Percentiles rank a stretch among this genome's conserved stretches.
phyloP scores from a whole-genome alignment of 2,329 filamentous ascomycete species.

The Emmonsia crescens region DNA sequence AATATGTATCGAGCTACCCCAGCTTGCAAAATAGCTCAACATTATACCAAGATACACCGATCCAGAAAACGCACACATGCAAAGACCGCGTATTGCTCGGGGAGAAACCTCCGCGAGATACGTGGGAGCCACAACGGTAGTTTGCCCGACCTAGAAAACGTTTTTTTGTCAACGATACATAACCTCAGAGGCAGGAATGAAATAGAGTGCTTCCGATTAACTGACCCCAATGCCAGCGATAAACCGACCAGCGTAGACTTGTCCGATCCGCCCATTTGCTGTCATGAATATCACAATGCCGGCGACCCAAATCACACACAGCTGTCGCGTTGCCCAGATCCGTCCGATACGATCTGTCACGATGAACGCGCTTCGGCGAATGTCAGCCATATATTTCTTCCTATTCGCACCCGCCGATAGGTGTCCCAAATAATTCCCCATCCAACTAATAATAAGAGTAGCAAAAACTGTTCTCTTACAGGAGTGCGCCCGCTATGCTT shows the following conservation, averaged over 20 bases:
- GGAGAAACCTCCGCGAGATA: slow-evolving; percentile 66
- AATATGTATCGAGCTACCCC: slow-evolving; percentile 46
- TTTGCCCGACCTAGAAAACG: slow-evolving; percentile 26
- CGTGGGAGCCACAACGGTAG: slow-evolving; percentile 45
- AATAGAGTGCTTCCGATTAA: neutral
- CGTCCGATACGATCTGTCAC: slow-evolving; percentile 39
- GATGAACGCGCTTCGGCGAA: slow-evolving; percentile 34
- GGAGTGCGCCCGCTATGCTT: slow-evolving; percentile 58
- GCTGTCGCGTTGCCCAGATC: slow-evolving; percentile 31
- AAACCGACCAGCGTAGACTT: slow-evolving; percentile 35
- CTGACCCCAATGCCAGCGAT: slow-evolving; percentile 31
- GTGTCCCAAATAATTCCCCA: neutral
- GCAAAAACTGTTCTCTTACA: slow-evolving; percentile 29
- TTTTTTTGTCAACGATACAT: neutral
- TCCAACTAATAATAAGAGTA: neutral
- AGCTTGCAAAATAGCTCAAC: slow-evolving; percentile 66
- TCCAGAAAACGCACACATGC: slow-evolving; percentile 59
- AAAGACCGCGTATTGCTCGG: slow-evolving; percentile 58
- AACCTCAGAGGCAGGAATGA: neutral
- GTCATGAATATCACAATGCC: slow-evolving; percentile 36
- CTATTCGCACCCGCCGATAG: neutral
- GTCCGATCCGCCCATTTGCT: slow-evolving; percentile 26
- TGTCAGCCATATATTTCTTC: neutral
- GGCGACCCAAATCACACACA: slow-evolving; percentile 33
- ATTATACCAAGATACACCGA: slow-evolving; percentile 70